Evolutionary conservation across 257 asterid genomes (phyloP).

Genomic region (Hygrophila difformis): DNA sequence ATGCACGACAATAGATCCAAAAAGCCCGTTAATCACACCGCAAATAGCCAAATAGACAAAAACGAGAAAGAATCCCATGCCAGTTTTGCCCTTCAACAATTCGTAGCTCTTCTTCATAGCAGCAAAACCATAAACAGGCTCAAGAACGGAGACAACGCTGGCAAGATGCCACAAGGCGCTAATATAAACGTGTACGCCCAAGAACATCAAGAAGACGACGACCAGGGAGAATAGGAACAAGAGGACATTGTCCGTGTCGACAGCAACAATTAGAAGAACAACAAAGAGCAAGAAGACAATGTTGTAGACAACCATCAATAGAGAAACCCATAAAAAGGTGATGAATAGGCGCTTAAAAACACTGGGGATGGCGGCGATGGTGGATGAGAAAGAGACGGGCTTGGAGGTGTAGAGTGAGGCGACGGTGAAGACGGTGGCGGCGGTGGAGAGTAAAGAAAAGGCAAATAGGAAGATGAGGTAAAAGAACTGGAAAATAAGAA

Average conservation of each 20-base stretch:
- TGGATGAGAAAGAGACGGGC: slow-evolving; percentile 66
- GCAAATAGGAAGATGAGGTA: slow-evolving; percentile 81
- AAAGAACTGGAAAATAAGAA: slow-evolving; percentile 60
- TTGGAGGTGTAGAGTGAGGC: slow-evolving; percentile 79
- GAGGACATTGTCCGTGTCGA: slow-evolving; percentile 45
- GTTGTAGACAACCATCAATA: slow-evolving; percentile 54
- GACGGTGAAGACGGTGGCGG: slow-evolving; percentile 90
- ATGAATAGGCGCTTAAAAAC: slow-evolving; percentile 68
- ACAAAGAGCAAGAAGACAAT: slow-evolving; percentile 53
- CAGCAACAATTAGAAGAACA: slow-evolving; percentile 53
- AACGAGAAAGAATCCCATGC: slow-evolving; percentile 56
- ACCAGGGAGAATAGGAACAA: slow-evolving; percentile 47
- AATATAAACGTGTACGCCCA: slow-evolving; percentile 76
- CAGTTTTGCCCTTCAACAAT: slow-evolving; percentile 50
- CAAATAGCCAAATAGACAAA: slow-evolving; percentile 57
- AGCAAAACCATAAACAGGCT: slow-evolving; percentile 57
- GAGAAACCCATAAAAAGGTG: slow-evolving; percentile 76
- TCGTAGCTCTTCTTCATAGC: slow-evolving; percentile 78
- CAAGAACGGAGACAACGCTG: slow-evolving; percentile 84
- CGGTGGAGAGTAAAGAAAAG: slow-evolving; percentile 84
- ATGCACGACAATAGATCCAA: slow-evolving; percentile 68
- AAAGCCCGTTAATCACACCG: slow-evolving; percentile 51
- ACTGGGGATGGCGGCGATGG: slow-evolving; percentile 74
- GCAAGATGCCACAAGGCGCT: slow-evolving; percentile 95
- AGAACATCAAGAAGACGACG: slow-evolving; percentile 49